These are phyloP conservation scores for Basidiobolus meristosporus DNA, from an alignment of 371 early-diverging fungal genomes.

Conservation along the genomic window DNA sequence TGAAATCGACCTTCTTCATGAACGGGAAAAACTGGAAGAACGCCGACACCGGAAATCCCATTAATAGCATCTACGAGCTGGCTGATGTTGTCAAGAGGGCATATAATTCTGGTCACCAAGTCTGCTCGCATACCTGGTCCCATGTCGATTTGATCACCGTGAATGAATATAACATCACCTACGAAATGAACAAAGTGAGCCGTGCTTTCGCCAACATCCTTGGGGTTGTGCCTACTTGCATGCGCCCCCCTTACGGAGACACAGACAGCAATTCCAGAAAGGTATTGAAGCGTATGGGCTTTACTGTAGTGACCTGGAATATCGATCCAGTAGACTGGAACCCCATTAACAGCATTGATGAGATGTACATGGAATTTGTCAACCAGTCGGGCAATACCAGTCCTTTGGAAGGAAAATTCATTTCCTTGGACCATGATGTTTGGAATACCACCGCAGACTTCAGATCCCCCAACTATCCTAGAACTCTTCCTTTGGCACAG, in stretches of 20 bases:
- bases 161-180: conserved; percentile 10
- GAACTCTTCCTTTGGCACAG: too few species aligned
- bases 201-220: conserved; percentile 9
- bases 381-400: too few species aligned
- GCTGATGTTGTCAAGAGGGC: too few species aligned
- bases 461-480: too few species aligned
- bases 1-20: conserved; percentile 46
- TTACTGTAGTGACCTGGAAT: conserved; percentile 4
- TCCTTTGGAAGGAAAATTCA: too few species aligned
- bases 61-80: too few species aligned
- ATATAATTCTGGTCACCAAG: conserved; percentile 15
- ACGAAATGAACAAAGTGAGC: conserved; percentile 8
- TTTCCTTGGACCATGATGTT: too few species aligned
- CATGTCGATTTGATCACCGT: conserved; percentile 18
- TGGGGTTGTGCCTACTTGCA: conserved; percentile 20
- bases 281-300: background rate
- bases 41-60: too few species aligned
- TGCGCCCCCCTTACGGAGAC: conserved; percentile 11
- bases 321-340: conserved; percentile 10
- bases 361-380: too few species aligned
- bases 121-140: conserved; percentile 27
- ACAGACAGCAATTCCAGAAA: background rate
- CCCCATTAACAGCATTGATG: too few species aligned
- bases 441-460: too few species aligned
- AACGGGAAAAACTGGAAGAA: conserved; percentile 16